phyloP scores from a whole-genome alignment of 306 rosid species.

The Citrullus amarus region DNA sequence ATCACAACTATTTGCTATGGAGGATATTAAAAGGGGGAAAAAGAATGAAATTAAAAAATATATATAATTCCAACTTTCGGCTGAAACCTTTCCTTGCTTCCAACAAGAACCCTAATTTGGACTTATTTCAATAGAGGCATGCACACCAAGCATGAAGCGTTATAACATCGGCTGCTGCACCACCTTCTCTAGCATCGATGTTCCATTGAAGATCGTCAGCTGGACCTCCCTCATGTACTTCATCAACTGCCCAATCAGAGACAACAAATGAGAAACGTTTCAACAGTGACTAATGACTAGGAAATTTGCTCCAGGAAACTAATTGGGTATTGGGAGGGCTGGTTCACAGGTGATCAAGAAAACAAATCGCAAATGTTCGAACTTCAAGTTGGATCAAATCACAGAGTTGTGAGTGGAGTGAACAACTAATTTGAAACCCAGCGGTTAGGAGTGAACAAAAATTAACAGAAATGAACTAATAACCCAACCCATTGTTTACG shows the following conservation, averaged over 20 bases:
- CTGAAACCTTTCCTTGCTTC: background rate
- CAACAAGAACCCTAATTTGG: background rate
- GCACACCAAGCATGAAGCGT: background rate
- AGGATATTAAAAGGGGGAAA: conserved; percentile 19
- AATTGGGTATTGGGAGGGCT: background rate
- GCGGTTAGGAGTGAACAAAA: background rate
- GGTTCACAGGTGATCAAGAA: background rate
- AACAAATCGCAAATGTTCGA: background rate
- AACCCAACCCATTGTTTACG: background rate
- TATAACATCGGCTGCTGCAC: conserved; percentile 23
- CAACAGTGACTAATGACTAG: background rate
- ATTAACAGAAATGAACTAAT: background rate
- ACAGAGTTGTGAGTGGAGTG: background rate
- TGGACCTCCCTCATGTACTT: conserved; percentile 77
- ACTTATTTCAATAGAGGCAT: background rate
- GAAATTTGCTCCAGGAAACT: background rate
- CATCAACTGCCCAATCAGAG: conserved; percentile 36
- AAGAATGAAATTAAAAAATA: background rate
- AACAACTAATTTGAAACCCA: background rate
- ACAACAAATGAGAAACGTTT: background rate
- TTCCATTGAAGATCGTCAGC: conserved; percentile 83
- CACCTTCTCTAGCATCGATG: conserved; percentile 88
- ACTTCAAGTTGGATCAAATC: background rate
- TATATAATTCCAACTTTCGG: background rate
- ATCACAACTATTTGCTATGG: conserved; percentile 4